Percentiles rank a stretch among this genome's conserved stretches.
Evolutionary conservation across 164 flowering plant species (phyloP).

Genomic region (Magnolia officinalis): DNA sequence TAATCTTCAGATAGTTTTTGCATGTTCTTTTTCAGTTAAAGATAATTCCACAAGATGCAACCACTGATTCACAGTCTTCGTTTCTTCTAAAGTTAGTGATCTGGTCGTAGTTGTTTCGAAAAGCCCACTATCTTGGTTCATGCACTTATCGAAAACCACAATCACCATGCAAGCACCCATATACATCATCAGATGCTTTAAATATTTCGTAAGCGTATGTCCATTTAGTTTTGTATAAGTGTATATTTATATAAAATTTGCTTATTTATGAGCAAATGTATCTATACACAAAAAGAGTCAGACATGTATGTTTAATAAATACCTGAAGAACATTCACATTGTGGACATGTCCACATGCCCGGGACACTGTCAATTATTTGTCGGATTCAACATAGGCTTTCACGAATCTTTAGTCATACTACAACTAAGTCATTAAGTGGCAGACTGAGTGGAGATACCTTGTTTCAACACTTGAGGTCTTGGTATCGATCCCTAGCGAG

Average conservation of each 20-base stretch:
- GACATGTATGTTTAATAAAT: too few species aligned
- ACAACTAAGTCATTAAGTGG: too few species aligned
- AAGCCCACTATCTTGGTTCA: background rate
- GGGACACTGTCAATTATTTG: too few species aligned
- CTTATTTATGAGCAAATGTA: background rate
- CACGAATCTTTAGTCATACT: too few species aligned
- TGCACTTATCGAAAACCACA: background rate
- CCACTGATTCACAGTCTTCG: background rate
- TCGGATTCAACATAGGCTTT: too few species aligned
- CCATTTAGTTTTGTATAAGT: background rate
- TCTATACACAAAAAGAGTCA: too few species aligned
- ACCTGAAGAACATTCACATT: too few species aligned
- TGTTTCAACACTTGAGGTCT: too few species aligned
- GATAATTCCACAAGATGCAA: background rate
- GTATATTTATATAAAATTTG: background rate
- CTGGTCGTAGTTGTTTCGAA: background rate
- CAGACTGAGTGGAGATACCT: too few species aligned
- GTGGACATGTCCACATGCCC: too few species aligned
- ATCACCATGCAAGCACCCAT: background rate
- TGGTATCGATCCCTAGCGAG: too few species aligned
- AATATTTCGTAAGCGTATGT: background rate
- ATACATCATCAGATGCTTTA: background rate
- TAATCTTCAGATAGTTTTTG: background rate
- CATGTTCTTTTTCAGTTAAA: background rate
- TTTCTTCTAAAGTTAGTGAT: background rate